Evolutionary conservation across 2,329 filamentous ascomycete genomes (phyloP).

Genomic region (Talaromyces rugulosus): DNA sequence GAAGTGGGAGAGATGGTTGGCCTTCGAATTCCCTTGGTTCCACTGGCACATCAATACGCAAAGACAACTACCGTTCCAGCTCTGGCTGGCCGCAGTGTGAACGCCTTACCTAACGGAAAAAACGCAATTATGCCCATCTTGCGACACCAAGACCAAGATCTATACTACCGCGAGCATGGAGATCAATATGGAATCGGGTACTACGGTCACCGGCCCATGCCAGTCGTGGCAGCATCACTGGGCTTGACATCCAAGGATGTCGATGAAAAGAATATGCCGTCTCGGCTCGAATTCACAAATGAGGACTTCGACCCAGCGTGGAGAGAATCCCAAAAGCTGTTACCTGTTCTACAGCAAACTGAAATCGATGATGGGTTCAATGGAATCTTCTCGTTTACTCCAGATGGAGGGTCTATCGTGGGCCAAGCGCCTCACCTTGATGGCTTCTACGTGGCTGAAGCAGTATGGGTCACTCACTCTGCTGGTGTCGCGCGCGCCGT

Average conservation of each 20-base stretch:
- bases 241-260: conserved; percentile 52
- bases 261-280: conserved; percentile 60
- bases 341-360: conserved; percentile 50
- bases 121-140: conserved; percentile 55
- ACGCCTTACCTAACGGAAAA: conserved; percentile 42
- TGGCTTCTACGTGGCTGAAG: conserved; percentile 61
- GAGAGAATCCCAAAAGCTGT: conserved; percentile 51
- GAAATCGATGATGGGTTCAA: conserved; percentile 60
- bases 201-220: conserved; percentile 61
- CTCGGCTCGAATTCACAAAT: conserved; percentile 55
- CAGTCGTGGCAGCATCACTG: conserved; percentile 52
- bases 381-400: conserved; percentile 63
- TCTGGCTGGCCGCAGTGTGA: conserved; percentile 33
- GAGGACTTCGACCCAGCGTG: conserved; percentile 60
- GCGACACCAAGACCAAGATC: conserved; percentile 59
- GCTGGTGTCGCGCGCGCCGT: conserved; percentile 59
- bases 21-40: conserved; percentile 55
- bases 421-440: conserved; percentile 56
- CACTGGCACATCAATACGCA: conserved; percentile 61
- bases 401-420: conserved; percentile 58
- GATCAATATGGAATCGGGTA: conserved; percentile 61
- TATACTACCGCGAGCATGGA: conserved; percentile 63
- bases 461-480: conserved; percentile 64
- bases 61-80: conserved; percentile 55
- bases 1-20: conserved; percentile 61